Base-by-base conservation (phyloP, 2,329 filamentous ascomycete species). In the Neoascochyta sp. region DNA sequence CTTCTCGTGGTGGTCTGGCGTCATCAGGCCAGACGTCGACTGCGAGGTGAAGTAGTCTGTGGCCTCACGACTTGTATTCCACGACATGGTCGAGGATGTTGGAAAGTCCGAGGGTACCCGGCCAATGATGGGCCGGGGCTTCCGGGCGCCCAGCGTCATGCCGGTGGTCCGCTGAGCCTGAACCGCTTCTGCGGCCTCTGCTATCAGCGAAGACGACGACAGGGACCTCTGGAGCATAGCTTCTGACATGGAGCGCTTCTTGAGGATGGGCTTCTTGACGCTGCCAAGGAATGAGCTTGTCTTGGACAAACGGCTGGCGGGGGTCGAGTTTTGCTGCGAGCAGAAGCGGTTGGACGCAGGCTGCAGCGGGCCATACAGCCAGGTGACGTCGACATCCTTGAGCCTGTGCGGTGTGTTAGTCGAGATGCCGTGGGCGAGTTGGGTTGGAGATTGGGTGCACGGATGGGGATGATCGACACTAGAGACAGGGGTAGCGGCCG, bases 301-400 rank as follows among this genome's bases (percentile, higher is more conserved):
- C 30, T 77, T 78, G 9, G 76, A 80, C 5, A 81, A 56, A 9
- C 67, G 67, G 45, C 73, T 77, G 14, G 66, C 65, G 13, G 71
- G 67, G 24, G 75, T 73, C 9, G 71, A 70, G 21, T 60, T 57
- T 28, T 66, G 62, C 29, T 69, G 61, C 9, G 63, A 63, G 34
- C 77, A 68, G 54, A 50, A 70, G 39, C 72, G 76, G 32, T 71
- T 75, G 4, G 72, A 69, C 13, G 82, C 81, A 1, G 82, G 83
- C 60, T 95, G 90, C 27, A 95, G 66, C 9, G 92, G 92, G 0
- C 92, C 92, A 55, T 96, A 98, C 1, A 98, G 72, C 92, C 90
- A 98, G 24, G 90, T 95, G 17, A 95, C 88, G 63, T 98, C 90
- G 60, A 85, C 92, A 52, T 96, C 92, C 62, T 96, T 98, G 38